Evolutionary conservation across 352 stramenopile genomes (phyloP).

Genomic region (Pythium brassicae): DNA sequence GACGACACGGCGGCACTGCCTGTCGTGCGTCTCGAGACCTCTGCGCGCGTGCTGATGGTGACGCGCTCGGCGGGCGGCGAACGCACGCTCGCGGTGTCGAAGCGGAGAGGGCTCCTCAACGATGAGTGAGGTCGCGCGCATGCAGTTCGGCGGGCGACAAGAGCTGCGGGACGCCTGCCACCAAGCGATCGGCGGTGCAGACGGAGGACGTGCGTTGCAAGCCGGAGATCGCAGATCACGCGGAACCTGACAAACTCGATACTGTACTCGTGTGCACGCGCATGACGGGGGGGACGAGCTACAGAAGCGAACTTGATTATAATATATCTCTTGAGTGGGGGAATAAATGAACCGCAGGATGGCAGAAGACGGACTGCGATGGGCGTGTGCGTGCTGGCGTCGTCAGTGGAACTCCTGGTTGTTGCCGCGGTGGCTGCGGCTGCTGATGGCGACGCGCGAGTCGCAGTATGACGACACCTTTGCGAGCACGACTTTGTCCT

Average conservation of each 20-base stretch:
- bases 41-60: constrained; percentile 47
- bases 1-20: constrained; percentile 24
- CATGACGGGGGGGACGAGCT: no score
- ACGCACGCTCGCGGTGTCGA: constrained; percentile 63
- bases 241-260: no score
- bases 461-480: constrained; percentile 32
- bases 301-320: constrained; percentile 2
- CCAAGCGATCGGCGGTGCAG: no score
- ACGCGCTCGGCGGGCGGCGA: constrained; percentile 44
- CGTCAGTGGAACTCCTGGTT: constrained; percentile 19
- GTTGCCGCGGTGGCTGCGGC: constrained; percentile 12
- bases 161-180: no score
- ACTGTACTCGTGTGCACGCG: no score
- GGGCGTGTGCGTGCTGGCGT: neutral
- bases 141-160: no score
- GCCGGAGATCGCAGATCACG: no score
- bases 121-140: constrained; percentile 8
- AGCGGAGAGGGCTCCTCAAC: constrained; percentile 22
- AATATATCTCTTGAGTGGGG: constrained; percentile 6
- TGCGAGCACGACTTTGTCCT: constrained; percentile 56
- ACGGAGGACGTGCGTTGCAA: no score
- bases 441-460: constrained; percentile 6
- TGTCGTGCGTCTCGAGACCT: constrained; percentile 52
- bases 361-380: no score
- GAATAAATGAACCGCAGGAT: constrained; percentile 7